These are phyloP conservation scores for Alternaria solani DNA, from an alignment of 2,329 filamentous ascomycete species.

Conservation along the genomic window DNA sequence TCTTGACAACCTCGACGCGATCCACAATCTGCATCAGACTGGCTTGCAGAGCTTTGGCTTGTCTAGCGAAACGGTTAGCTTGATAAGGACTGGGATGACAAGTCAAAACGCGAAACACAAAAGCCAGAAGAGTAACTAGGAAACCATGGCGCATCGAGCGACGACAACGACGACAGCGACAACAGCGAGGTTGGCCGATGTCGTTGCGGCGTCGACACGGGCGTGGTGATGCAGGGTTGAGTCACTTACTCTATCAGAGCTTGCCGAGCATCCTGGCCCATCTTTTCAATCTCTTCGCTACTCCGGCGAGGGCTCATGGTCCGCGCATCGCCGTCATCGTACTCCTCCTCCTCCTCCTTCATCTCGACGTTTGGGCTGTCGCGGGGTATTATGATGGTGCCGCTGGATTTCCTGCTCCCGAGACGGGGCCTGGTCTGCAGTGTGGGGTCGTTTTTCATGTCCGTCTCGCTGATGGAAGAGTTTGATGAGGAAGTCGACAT, in stretches of 20 bases:
- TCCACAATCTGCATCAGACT: constrained; percentile 90
- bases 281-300: constrained; percentile 86
- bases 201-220: background rate
- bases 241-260: constrained; percentile 66
- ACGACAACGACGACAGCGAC: background rate
- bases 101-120: constrained; percentile 6
- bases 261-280: constrained; percentile 81
- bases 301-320: constrained; percentile 94
- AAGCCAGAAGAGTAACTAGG: background rate
- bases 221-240: background rate
- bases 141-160: background rate
- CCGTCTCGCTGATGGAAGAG: constrained; percentile 53
- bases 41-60: constrained; percentile 87
- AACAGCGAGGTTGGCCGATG: background rate
- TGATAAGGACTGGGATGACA: constrained; percentile 8
- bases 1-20: constrained; percentile 91
- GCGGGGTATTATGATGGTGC: constrained; percentile 81
- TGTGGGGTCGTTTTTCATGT: constrained; percentile 54
- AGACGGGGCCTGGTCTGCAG: constrained; percentile 69
- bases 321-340: constrained; percentile 86
- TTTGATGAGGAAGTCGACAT: constrained; percentile 54
- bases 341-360: constrained; percentile 75
- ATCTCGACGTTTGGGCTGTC: constrained; percentile 78
- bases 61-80: constrained; percentile 61
- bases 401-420: constrained; percentile 78